Base-by-base conservation (phyloP, 768 basidiomycete species). In the Cytidiella melzeri region DNA sequence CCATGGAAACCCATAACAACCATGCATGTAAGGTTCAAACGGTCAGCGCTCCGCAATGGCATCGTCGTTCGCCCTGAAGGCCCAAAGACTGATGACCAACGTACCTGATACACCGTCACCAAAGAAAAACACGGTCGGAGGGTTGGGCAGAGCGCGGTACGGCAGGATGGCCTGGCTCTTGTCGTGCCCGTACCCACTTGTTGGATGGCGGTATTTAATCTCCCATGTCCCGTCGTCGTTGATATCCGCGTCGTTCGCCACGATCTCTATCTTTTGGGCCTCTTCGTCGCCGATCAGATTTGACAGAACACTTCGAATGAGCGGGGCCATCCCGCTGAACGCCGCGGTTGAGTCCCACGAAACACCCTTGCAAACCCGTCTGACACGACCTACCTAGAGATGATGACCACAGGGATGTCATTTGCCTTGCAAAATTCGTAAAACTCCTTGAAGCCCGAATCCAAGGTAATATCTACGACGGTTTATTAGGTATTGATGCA, bases 61-160 rank as follows among this genome's bases (percentile, higher is more conserved):
- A n/a, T 20, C 39, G 27, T 19, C 40, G 19, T 3, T 2, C 27
- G 26, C 27, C 25, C 41, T n/a, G 40, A 20, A 26, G 12, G 11
- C 43, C 19, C 26, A 41, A 28, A 26, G 12, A 40, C n/a, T 19
- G 9, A 50, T 10, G n/a, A n/a, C n/a, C 21, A 24, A 69, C 77
- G 37, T 51, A 89, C 92, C 92, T 48, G 91, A 93, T 43, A 96
- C 96, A 27, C 96, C 96, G 64, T 99, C 96, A 0, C 96, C 96
- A 55, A 96, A 94, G 79, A 96, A 99, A 69, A 99, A 95, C 9
- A 95, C 72, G 1, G 78, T 83, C 2, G 96, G 95, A 4, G 83
- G 80, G 41, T 79, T 63, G 5, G 71, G 57, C 38, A 94, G 74
- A 37, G 73, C 69, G n/a, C 83, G 74, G 69, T 97, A 99, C 0